Evolutionary conservation across 805 yeast genomes (phyloP).

Genomic region (Spathaspora sp.): DNA sequence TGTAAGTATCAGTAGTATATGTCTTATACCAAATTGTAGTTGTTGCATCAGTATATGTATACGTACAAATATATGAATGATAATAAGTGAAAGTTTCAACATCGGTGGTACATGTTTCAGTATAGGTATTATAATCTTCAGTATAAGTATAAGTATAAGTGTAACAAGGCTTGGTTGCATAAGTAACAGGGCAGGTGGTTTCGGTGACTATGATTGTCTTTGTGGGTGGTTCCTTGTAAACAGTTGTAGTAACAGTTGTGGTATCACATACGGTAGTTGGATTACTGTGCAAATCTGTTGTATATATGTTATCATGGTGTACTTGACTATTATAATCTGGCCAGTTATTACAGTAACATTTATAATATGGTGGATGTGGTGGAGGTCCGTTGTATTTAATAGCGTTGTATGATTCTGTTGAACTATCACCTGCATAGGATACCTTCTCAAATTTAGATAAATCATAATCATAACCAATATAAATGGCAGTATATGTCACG

Average conservation of each 20-base stretch:
- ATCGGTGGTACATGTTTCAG: not conserved
- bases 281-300: not conserved
- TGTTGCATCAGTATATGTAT: not conserved
- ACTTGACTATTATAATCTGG: not conserved
- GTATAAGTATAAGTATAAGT: not conserved
- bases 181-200: not conserved
- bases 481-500: not conserved
- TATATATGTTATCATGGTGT: no score
- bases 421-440: not conserved
- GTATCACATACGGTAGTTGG: not conserved
- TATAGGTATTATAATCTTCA: not conserved
- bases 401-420: not conserved
- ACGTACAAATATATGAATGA: not conserved
- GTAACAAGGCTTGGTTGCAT: not conserved
- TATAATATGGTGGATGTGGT: not conserved
- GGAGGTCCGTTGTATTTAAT: not conserved
- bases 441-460: not conserved
- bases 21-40: not conserved
- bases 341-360: not conserved
- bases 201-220: not conserved
- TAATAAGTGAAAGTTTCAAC: not conserved
- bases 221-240: not conserved
- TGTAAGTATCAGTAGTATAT: not conserved
- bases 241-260: not conserved
- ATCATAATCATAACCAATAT: not conserved